A percentile compares a stretch with the other conserved stretches of the same genome.
These are phyloP conservation scores for Chaetomium sp. DNA, from an alignment of 2,329 filamentous ascomycete species.

Conservation along the genomic window DNA sequence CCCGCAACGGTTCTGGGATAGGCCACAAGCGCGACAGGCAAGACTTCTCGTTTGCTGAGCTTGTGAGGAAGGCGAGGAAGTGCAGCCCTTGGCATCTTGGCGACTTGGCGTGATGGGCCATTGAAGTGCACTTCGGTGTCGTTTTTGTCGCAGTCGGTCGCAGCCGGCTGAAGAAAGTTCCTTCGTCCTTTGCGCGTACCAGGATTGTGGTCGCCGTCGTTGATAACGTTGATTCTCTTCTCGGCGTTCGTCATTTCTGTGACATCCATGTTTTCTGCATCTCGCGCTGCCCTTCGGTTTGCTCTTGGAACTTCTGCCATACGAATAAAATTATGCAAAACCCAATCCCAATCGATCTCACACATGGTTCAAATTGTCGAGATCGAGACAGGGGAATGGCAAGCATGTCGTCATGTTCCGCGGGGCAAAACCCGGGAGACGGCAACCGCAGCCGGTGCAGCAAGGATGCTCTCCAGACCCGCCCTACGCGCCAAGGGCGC, in stretches of 20 bases:
- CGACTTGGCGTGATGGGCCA: constrained; percentile 20
- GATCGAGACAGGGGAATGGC: not conserved
- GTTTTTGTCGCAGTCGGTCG: constrained; percentile 12
- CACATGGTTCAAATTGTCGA: not conserved
- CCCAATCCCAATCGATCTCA: not conserved
- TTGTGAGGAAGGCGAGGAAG: constrained; percentile 18
- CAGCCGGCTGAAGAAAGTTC: not conserved
- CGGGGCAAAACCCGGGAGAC: not conserved
- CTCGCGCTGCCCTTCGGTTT: not conserved
- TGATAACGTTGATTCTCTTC: not conserved
- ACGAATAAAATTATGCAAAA: not conserved
- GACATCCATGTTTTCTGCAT: not conserved
- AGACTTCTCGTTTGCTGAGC: constrained; percentile 15
- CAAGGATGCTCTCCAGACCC: not conserved
- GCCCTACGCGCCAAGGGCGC: not conserved
- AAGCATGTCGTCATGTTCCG: constrained; percentile 3
- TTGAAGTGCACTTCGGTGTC: constrained; percentile 14
- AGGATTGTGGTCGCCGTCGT: not conserved
- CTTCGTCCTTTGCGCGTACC: not conserved
- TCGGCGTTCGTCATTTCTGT: not conserved
- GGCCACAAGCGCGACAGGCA: not conserved
- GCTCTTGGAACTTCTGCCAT: too few species aligned
- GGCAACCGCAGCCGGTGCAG: not conserved
- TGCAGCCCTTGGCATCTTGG: constrained; percentile 28
- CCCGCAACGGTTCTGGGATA: too few species aligned